Conservation (phyloP, 257 asterid genomes). For the Solanum acaule region DNA sequence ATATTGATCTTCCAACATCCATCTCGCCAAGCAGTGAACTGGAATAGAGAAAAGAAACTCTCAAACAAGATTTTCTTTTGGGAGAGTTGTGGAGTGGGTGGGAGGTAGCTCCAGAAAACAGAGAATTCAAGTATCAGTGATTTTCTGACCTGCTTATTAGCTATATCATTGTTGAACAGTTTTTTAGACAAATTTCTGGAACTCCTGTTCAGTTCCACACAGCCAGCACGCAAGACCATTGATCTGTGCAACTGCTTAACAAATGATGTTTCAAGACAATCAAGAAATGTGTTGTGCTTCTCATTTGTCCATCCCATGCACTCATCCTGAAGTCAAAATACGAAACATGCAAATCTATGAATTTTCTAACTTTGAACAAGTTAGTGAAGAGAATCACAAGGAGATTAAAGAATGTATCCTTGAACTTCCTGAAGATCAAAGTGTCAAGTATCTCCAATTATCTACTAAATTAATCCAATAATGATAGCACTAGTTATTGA, state of each 20-base stretch:
- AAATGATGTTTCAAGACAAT: conserved; percentile 64
- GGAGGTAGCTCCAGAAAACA: not conserved
- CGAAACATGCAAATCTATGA: not conserved
- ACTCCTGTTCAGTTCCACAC: conserved; percentile 18
- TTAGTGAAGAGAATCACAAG: not conserved
- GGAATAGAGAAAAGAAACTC: not conserved
- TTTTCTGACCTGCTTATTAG: conserved; percentile 37
- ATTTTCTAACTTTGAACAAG: not conserved
- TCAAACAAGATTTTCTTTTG: not conserved
- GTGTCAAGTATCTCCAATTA: not conserved
- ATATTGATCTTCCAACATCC: conserved; percentile 19
- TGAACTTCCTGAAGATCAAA: not conserved
- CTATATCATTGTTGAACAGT: conserved; percentile 8
- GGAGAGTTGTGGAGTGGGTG: not conserved
- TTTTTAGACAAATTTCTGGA: conserved; percentile 5
- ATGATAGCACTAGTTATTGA: not conserved
- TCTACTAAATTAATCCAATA: not conserved
- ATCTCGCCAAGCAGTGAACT: conserved; percentile 16
- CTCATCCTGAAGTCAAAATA: conserved; percentile 30
- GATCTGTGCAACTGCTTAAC: conserved; percentile 54
- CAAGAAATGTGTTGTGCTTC: conserved; percentile 59
- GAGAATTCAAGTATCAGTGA: not conserved
- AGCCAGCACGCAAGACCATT: conserved; percentile 14
- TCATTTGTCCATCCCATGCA: conserved; percentile 55
- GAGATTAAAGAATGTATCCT: not conserved